Base-by-base conservation (phyloP, 345 rosid genomes). In the Hevea brasiliensis region DNA sequence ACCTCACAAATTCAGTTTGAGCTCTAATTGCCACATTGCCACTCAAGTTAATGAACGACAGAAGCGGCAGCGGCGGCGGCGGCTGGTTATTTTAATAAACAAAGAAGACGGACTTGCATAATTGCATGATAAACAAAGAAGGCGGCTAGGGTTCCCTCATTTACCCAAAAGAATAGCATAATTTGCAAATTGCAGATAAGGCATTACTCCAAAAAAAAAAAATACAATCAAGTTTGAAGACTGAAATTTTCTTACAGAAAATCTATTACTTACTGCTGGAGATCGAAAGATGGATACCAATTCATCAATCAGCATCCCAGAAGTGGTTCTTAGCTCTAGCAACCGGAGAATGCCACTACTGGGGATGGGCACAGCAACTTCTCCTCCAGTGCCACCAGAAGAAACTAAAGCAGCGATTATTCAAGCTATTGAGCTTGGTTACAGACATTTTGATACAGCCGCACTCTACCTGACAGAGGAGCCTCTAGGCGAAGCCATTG, bases 401-500 rank as follows among this genome's bases (percentile, higher is more conserved):
- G 68, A 57, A 23, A 63, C 45, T 5, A 72, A 68, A 55, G 29
- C 71, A 4, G 72, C 73, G 2, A 48, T 76, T 53, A 55, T 82
- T 9, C 24, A 78, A 10, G 85, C 85, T 0, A 78, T 82, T 5
- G 51, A 73, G 54, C 1, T 65, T 1, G 85, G 85, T 8, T 79
- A 82, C 70, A 56, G 82, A 27, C 85, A 82, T 32, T 78, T 82
- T 7, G 82, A 82, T 26, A 82, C 85, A 9, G 80, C 85, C 12
- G 32, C 77, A 1, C 12, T 58, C 0, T 78, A 82, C 62, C 64
- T 24, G 4, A 75, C 82, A 3, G 85, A 82, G 72, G 29, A 78
- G 54, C 75, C 77, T 6, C 64, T 82, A 0, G 85, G 85, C 0
- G 73, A 78, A 75, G 85, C 82, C 54, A 59, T 82, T 3, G 65